Evolutionary conservation across 768 basidiomycete species (phyloP).

Genomic region (Boletus subparvulus): DNA sequence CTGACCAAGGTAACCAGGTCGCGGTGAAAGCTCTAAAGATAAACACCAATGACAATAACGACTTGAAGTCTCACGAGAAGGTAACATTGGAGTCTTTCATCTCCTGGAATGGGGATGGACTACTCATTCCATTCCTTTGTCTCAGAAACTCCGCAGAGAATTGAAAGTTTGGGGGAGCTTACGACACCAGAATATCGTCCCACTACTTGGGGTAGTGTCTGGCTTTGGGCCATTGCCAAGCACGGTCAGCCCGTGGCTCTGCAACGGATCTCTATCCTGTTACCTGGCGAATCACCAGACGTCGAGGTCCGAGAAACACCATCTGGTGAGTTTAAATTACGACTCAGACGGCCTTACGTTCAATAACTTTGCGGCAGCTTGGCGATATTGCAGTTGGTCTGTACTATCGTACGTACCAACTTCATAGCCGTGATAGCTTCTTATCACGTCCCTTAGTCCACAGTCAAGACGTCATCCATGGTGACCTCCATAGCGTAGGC

Average conservation of each 20-base stretch:
- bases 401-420: slow-evolving; percentile 18
- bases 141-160: slow-evolving; percentile 31
- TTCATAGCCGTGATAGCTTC: neutral
- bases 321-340: slow-evolving; percentile 11
- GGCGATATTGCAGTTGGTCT: slow-evolving; percentile 24
- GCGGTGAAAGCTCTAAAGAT: slow-evolving; percentile 22
- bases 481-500: slow-evolving; percentile 38
- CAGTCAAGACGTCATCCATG: slow-evolving; percentile 28
- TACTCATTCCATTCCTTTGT: neutral
- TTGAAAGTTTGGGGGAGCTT: slow-evolving; percentile 18
- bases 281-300: slow-evolving; percentile 15
- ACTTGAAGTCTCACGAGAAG: slow-evolving; percentile 7
- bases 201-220: slow-evolving; percentile 29
- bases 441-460: slow-evolving; percentile 19
- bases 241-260: slow-evolving; percentile 36
- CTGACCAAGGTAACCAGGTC: slow-evolving; percentile 9
- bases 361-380: slow-evolving; percentile 11
- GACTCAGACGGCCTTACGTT: neutral
- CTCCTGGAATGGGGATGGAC: neutral
- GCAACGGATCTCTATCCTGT: slow-evolving; percentile 23
- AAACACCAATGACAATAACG: neutral
- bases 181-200: slow-evolving; percentile 28
- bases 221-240: slow-evolving; percentile 32
- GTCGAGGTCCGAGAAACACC: neutral
- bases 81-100: neutral